phyloP scores from a whole-genome alignment of 2,329 filamentous ascomycete genomes.

The Magnaporthiopsis poae region DNA sequence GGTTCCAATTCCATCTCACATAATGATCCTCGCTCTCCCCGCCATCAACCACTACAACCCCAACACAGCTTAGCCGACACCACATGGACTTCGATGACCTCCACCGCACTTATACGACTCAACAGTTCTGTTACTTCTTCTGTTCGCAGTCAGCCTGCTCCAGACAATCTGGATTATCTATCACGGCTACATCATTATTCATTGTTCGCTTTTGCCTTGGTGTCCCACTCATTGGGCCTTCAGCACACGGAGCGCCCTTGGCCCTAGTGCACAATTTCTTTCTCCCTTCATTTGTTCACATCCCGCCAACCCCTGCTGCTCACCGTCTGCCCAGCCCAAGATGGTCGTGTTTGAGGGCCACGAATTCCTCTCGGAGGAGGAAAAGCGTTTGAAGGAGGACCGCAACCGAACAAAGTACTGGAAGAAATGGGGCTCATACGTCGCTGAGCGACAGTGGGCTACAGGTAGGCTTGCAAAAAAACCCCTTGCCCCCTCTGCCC shows the following conservation, averaged over 20 bases:
- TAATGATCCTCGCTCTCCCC: background rate
- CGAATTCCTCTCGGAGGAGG: constrained; percentile 80
- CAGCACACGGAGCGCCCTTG: background rate
- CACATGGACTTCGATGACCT: background rate
- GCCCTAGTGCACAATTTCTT: background rate
- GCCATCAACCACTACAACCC: background rate
- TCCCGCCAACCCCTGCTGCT: background rate
- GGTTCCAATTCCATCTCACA: background rate
- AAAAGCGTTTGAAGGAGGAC: constrained; percentile 81
- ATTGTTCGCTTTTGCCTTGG: background rate
- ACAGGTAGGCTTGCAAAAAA: constrained; percentile 51
- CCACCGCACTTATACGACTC: background rate
- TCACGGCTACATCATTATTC: background rate
- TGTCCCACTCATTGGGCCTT: background rate
- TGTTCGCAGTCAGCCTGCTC: background rate
- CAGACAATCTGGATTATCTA: background rate
- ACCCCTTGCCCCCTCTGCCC: background rate
- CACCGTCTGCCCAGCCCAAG: constrained; percentile 14
- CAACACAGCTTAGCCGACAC: background rate
- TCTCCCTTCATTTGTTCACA: background rate
- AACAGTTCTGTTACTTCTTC: background rate
- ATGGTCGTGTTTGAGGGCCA: constrained; percentile 90
- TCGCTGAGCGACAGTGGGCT: constrained; percentile 90
- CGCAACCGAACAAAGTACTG: constrained; percentile 78
- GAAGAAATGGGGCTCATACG: constrained; percentile 97